Base-by-base conservation (phyloP, 805 yeast species). In the Wickerhamomyces queroliae region DNA sequence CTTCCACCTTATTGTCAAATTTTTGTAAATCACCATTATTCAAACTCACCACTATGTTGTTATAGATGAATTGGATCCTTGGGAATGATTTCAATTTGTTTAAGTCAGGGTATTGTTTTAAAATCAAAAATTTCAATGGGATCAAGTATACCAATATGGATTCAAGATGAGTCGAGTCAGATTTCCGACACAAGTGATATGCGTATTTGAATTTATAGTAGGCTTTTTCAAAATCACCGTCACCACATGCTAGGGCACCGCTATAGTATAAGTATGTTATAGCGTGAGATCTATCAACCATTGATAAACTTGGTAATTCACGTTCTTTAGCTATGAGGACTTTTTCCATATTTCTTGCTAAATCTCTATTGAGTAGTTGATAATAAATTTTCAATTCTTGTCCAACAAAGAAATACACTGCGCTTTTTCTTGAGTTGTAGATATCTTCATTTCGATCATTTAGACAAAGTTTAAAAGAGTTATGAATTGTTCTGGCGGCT, bases 331-430 rank as follows among this genome's bases (percentile, higher is more conserved):
- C 74, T 23, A 66, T 68, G 25, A 86, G 61, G 1, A 85, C 95
- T 55, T 79, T 80, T 42, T 84, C 80, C 45, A 87, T 69, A 37
- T 84, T 81, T 48, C 78, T 78, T 25, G 91, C 88, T 56, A 87
- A 70, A 49, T 87, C 88, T 29, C 74, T 66, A 52, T 83, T 84
- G 33, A 73, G 69, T 47, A 87, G 63, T 49, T 69, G 69, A 64
- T 80, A 78, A 60, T 86, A 88, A 19, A 83, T 69, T 49, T 76
- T 76, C 58, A 87, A 78, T 42, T 88, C 72, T 39, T 79, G 72
- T 29, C 81, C 80, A 16, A 84, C 74, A 56, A 87, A 82, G 59
- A 74, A 80, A 59, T 81, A 85, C 16, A 83, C 79, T 36, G 81
- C 84, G 46, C 62, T 59, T 50, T 80, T 70, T 53, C 84, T 83